Percentiles rank a stretch among this genome's conserved stretches.
Conservation (phyloP, 805 yeast genomes). For the Clavispora asparagi region DNA sequence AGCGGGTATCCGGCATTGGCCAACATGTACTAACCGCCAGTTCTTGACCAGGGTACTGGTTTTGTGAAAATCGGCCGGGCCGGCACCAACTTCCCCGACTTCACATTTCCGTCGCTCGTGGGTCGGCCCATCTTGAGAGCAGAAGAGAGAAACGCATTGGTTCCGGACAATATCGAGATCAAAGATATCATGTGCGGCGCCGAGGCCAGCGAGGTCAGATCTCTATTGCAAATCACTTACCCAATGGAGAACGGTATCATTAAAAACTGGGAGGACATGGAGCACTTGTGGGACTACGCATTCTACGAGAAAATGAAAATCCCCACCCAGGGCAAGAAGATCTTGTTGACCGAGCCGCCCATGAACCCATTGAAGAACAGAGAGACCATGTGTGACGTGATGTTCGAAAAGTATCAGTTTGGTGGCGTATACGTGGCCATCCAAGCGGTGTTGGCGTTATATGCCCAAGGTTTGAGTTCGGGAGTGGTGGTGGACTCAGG, state of each 20-base stretch:
- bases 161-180: constrained; percentile 63
- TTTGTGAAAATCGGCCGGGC: constrained; percentile 96
- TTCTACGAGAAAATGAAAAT: constrained; percentile 86
- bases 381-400: constrained; percentile 85
- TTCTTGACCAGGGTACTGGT: constrained; percentile 98
- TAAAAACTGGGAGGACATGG: constrained; percentile 97
- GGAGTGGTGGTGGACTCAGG: constrained; percentile 99
- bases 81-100: constrained; percentile 95
- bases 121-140: constrained; percentile 97
- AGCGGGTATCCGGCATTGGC: not conserved
- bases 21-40: constrained; percentile 31
- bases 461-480: constrained; percentile 93
- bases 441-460: constrained; percentile 96
- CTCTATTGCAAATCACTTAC: constrained; percentile 86
- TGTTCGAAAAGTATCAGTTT: constrained; percentile 87
- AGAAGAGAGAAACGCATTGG: constrained; percentile 67
- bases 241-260: constrained; percentile 99
- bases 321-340: constrained; percentile 68
- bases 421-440: constrained; percentile 94
- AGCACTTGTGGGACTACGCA: constrained; percentile 95
- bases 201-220: constrained; percentile 88
- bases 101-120: constrained; percentile 94
- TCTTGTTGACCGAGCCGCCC: constrained; percentile 94
- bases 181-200: constrained; percentile 97
- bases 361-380: constrained; percentile 92